Evolutionary conservation across 2,329 filamentous ascomycete species (phyloP).

Genomic region (Lasiodiplodia hormozganensis): DNA sequence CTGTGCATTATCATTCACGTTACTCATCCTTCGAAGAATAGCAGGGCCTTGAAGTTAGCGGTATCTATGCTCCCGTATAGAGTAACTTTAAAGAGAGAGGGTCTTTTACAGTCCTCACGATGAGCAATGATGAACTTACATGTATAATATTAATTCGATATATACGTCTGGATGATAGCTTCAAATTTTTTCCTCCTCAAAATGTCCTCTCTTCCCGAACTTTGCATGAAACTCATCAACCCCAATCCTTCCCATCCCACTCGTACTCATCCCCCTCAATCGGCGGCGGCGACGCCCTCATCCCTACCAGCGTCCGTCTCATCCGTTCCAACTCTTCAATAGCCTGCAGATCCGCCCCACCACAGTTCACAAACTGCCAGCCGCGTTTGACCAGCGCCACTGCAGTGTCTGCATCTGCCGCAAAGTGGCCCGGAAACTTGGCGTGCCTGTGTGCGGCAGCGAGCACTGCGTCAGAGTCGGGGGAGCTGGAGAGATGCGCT

Average conservation of each 20-base stretch:
- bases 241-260: conserved; percentile 22
- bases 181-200: too few relatives aligned
- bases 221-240: background rate
- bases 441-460: conserved; percentile 8
- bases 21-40: too few relatives aligned
- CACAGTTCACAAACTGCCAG: conserved; percentile 22
- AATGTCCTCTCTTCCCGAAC: too few relatives aligned
- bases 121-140: too few relatives aligned
- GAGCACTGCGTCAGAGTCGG: background rate
- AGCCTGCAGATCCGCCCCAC: background rate
- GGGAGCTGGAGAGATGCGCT: background rate
- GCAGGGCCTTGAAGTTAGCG: too few relatives aligned
- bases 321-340: conserved; percentile 8
- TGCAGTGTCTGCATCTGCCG: conserved; percentile 4
- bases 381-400: conserved; percentile 4
- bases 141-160: too few relatives aligned
- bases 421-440: conserved; percentile 10
- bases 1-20: too few relatives aligned
- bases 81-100: too few relatives aligned
- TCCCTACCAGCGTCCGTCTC: background rate
- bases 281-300: background rate
- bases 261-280: conserved; percentile 10
- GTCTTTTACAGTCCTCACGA: too few relatives aligned
- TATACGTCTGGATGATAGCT: too few relatives aligned
- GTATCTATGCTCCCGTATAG: too few relatives aligned